Evolutionary conservation across 1,284 basidiomycete species (phyloP), one percentile per base, ranked within the genome.

Genomic region (Ustilago hordei): DNA sequence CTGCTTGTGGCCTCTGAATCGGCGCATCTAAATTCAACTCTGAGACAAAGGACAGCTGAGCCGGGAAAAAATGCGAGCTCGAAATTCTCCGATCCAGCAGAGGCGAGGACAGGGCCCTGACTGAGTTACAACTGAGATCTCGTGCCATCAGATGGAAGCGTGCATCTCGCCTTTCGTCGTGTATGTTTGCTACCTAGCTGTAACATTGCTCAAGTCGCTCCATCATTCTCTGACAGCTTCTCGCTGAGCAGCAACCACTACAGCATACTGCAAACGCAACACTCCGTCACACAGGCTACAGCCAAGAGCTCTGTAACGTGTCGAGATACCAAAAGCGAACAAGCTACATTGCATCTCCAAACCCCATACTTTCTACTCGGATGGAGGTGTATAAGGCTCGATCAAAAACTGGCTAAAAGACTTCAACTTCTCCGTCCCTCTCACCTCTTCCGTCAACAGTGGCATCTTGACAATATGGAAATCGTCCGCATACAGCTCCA

Each of bases 391-490:
- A 60, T 83, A 85, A 5, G 84, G 84, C 53, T 76, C 48, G 8
- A 85, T 56, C 67, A 85, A 75, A 35, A 76, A 79, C 39, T 78
- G 55, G 28, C 81, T 84, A 38, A 86, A 85, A 19, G 93, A 91
- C 85, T 92, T 91, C 77, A 99, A 90, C 89, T 94, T 96, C 86
- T 95, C 93, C 0, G 94, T 93, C 3, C 96, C 96, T 80, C 97
- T 90, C 4, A 99, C 95, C 88, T 99, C 97, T 86, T 98, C 95
- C 5, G 95, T 98, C 67, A 98, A 90, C 41, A 99, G 88, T 3
- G 96, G 96, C 64, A 99, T 90, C 86, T 92, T 91, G 52, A 83
- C 81, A 54, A 83, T 78, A 47, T 83, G 81, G 58, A 83, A 83
- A 67, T 86, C 84, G 54, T 86, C 84, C 39, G 79, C 81, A 56